Base-by-base conservation (phyloP, 2,329 filamentous ascomycete species). In the Neonectria punicea region DNA sequence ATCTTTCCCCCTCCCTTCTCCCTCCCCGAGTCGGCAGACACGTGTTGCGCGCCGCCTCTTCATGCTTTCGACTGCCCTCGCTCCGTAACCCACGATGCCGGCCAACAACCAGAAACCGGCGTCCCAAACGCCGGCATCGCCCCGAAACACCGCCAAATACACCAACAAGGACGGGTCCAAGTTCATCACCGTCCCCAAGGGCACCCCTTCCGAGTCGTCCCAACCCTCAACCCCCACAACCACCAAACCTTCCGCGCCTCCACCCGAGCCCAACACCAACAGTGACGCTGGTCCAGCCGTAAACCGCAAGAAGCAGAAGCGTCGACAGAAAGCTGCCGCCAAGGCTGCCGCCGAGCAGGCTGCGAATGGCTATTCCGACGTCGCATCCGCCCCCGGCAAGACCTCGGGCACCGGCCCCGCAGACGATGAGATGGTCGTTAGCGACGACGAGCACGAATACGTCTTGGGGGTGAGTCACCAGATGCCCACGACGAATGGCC, bases 261-360 rank as follows among this genome's bases (percentile, higher is more conserved):
- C 75, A 70, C 65, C 70, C 72, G 67, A 71, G 68, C 44, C 70
- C 72, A 76, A 63, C 66, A 63, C 65, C 63, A 71, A 67, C 65
- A 75, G 80, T 66, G 67, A 66, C 53, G 73, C 79, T 51, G 81
- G 83, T 49, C 83, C 83, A 49, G 76, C 84, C 9, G 91, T 94
- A 56, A 98, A 97, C 81, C 90, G 93, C 77, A 98, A 98, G 85
- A 98, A 98, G 84, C 92, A 96, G 80, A 98, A 97, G 85, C 89
- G 94, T 72, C 89, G 94, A 70, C 91, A 93, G 76, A 98, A 98
- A 80, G 92, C 92, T 36, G 92, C 93, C 34, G 91, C 90, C 66
- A 88, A 91, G 76, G 87, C 87, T 32, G 88, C 83, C 46, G 81
- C 81, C 5, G 78, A 80, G 59, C 72, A 77, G 28, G 73, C 73